These are phyloP conservation scores for Ophiostoma novo-ulmi DNA, from an alignment of 2,329 filamentous ascomycete genomes.

Conservation along the genomic window DNA sequence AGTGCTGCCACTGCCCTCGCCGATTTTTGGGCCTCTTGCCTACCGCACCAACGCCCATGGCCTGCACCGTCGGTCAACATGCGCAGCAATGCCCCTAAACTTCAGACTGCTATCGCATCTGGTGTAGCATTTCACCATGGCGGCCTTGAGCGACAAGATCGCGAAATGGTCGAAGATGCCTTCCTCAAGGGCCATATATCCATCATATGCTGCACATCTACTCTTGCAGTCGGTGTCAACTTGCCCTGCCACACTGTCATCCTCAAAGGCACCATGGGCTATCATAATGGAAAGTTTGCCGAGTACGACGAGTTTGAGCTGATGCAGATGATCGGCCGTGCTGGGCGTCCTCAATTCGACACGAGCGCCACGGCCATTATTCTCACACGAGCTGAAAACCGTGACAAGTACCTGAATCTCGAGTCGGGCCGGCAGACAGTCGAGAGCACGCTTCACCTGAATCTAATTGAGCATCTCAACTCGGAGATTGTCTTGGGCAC, in stretches of 20 bases:
- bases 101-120: slow-evolving; percentile 45
- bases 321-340: slow-evolving; percentile 86
- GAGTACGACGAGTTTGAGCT: slow-evolving; percentile 79
- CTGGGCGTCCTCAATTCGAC: slow-evolving; percentile 79
- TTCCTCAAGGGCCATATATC: slow-evolving; percentile 68
- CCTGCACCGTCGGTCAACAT: slow-evolving; percentile 49
- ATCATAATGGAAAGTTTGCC: slow-evolving; percentile 53
- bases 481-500: slow-evolving; percentile 76
- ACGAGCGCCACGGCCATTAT: slow-evolving; percentile 71
- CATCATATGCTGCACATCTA: slow-evolving; percentile 84
- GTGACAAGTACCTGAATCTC: slow-evolving; percentile 64
- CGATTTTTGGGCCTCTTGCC: slow-evolving; percentile 56
- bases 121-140: slow-evolving; percentile 82
- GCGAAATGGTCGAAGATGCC: slow-evolving; percentile 59
- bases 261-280: slow-evolving; percentile 71
- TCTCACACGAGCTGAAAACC: slow-evolving; percentile 64
- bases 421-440: slow-evolving; percentile 66
- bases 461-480: slow-evolving; percentile 78
- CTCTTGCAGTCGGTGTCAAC: slow-evolving; percentile 77
- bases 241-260: slow-evolving; percentile 78
- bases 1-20: slow-evolving; percentile 63
- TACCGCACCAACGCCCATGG: slow-evolving; percentile 56
- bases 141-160: slow-evolving; percentile 61
- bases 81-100: slow-evolving; percentile 52
- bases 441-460: slow-evolving; percentile 73